A percentile compares a stretch with the other conserved stretches of the same genome.
Conservation (phyloP, 768 basidiomycete genomes). For the Suillus decipiens region DNA sequence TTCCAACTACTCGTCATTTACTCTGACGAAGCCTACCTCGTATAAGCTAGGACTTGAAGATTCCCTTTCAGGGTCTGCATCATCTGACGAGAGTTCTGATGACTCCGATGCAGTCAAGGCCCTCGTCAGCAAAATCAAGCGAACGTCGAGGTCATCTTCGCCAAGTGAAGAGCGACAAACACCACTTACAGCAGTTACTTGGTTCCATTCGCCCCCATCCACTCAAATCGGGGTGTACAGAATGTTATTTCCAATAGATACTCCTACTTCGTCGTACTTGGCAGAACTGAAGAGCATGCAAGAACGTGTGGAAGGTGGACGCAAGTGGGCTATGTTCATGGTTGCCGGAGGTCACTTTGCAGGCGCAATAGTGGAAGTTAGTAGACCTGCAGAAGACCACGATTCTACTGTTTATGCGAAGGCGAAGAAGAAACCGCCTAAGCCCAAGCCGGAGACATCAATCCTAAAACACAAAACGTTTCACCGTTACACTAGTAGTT, state of each 20-base stretch:
- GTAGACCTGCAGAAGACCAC: slow-evolving; percentile 50
- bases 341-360: slow-evolving; percentile 98
- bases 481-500: slow-evolving; percentile 96
- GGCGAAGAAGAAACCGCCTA: slow-evolving; percentile 57
- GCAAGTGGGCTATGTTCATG: slow-evolving; percentile 95
- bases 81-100: slow-evolving; percentile 57
- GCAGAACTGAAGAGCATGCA: slow-evolving; percentile 70
- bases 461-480: slow-evolving; percentile 92
- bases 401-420: slow-evolving; percentile 37
- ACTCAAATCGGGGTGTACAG: slow-evolving; percentile 92
- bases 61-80: slow-evolving; percentile 91
- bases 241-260: slow-evolving; percentile 60
- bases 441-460: slow-evolving; percentile 75
- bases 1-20: no score
- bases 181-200: slow-evolving; percentile 72
- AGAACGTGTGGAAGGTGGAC: slow-evolving; percentile 47
- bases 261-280: slow-evolving; percentile 50
- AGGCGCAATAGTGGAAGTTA: slow-evolving; percentile 81
- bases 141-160: slow-evolving; percentile 45
- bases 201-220: slow-evolving; percentile 87
- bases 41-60: slow-evolving; percentile 64
- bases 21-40: neutral
- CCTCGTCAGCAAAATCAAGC: slow-evolving; percentile 64
- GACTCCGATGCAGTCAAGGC: slow-evolving; percentile 68
- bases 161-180: slow-evolving; percentile 42